Evolutionary conservation across 768 basidiomycete genomes (phyloP).

Genomic region (Tulasnella sp.): DNA sequence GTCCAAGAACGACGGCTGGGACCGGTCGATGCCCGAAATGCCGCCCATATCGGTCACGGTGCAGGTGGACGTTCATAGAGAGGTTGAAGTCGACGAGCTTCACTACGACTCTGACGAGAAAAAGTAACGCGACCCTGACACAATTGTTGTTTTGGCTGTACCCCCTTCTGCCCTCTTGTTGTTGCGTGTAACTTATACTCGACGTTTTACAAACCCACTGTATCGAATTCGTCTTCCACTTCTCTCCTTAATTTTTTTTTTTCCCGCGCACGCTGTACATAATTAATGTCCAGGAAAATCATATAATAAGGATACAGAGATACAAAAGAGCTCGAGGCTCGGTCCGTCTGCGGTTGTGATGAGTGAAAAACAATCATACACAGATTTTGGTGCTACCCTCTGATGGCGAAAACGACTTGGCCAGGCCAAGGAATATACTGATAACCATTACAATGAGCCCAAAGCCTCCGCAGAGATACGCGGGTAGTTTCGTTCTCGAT

Average conservation of each 20-base stretch:
- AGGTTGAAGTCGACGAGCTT: not conserved
- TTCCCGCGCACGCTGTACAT: not conserved
- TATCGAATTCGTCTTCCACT: not conserved
- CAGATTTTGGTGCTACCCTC: constrained; percentile 72
- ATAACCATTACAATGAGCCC: constrained; percentile 72
- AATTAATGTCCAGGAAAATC: not conserved
- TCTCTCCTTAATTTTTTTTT: not conserved
- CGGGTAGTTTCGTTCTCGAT: constrained; percentile 69
- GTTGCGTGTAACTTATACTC: not conserved
- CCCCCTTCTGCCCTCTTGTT: not conserved
- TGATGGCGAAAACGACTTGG: constrained; percentile 65
- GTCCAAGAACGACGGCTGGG: not conserved
- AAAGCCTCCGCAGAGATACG: constrained; percentile 66
- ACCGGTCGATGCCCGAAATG: not conserved
- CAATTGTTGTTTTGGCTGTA: not conserved
- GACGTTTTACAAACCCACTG: not conserved
- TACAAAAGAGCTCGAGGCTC: not conserved
- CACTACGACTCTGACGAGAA: not conserved
- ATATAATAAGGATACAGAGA: constrained; percentile 17
- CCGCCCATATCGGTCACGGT: constrained; percentile 6
- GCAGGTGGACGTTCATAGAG: constrained; percentile 8
- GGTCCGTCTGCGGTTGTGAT: not conserved
- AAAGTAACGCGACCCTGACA: not conserved
- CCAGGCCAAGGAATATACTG: constrained; percentile 70
- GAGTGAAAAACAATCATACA: constrained; percentile 22